phyloP scores from a whole-genome alignment of 2,329 filamentous ascomycete genomes.

The Thermochaetoides dissita region DNA sequence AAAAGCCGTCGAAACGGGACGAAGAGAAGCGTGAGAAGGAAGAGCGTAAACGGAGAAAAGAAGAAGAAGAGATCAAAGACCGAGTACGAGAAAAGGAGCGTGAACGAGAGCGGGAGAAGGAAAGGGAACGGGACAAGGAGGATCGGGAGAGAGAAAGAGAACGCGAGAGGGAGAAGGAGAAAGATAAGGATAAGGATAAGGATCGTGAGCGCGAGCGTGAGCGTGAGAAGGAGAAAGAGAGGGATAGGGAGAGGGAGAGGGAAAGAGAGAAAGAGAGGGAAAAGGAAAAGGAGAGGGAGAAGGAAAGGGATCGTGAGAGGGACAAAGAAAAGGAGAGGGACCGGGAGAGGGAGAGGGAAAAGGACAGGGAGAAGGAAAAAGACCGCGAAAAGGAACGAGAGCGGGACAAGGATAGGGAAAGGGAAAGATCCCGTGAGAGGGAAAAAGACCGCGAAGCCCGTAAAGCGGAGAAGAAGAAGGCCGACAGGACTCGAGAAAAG shows the following conservation, averaged over 20 bases:
- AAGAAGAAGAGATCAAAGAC: conserved; percentile 18
- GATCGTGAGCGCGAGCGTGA: conserved; percentile 16
- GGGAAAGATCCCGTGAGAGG: too few relatives aligned
- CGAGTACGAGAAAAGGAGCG: conserved; percentile 21
- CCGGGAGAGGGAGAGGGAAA: too few relatives aligned
- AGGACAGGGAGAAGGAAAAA: too few relatives aligned
- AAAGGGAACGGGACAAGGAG: conserved; percentile 24
- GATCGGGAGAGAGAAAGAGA: conserved; percentile 17
- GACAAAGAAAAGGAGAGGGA: too few relatives aligned
- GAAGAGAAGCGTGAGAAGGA: conserved; percentile 23
- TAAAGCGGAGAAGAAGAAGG: too few relatives aligned
- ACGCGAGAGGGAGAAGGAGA: background rate
- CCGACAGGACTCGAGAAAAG: background rate
- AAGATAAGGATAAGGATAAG: conserved; percentile 20
- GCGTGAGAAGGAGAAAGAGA: conserved; percentile 7
- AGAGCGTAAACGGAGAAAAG: conserved; percentile 18
- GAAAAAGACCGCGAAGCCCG: too few relatives aligned
- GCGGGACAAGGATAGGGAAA: too few relatives aligned
- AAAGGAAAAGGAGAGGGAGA: background rate
- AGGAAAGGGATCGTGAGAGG: too few relatives aligned
- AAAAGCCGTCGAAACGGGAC: conserved; percentile 28
- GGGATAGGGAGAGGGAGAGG: background rate
- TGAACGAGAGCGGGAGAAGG: conserved; percentile 17
- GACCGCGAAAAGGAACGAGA: too few relatives aligned
- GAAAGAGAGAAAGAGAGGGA: background rate